Percentiles rank a stretch among this genome's conserved stretches.
Evolutionary conservation across 2,329 filamentous ascomycete genomes (phyloP).

Genomic region (Ambrosiella cleistominuta): DNA sequence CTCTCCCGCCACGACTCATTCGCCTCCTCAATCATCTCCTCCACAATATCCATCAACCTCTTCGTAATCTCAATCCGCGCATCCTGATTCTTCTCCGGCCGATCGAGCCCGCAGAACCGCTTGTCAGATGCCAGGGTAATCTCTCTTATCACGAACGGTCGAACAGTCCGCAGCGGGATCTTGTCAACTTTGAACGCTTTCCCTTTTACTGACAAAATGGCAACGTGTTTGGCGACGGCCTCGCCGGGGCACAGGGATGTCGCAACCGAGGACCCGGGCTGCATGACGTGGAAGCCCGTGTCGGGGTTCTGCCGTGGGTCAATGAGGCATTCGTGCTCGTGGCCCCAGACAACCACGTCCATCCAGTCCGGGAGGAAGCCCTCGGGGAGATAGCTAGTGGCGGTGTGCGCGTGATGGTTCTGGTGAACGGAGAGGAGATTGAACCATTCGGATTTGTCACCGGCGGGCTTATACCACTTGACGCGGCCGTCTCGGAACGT

Average conservation of each 20-base stretch:
- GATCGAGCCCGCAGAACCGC: constrained; percentile 59
- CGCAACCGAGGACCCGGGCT: constrained; percentile 88
- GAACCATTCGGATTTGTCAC: constrained; percentile 84
- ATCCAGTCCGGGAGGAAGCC: constrained; percentile 82
- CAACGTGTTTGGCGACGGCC: constrained; percentile 77
- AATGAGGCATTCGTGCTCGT: constrained; percentile 92
- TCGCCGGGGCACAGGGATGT: constrained; percentile 84
- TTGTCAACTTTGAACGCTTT: constrained; percentile 65
- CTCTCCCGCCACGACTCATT: constrained; percentile 48
- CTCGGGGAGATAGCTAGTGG: constrained; percentile 88
- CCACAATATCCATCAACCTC: constrained; percentile 58
- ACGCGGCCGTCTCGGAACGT: constrained; percentile 89
- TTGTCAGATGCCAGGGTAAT: constrained; percentile 60
- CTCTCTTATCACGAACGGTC: constrained; percentile 78
- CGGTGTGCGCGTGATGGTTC: constrained; percentile 82
- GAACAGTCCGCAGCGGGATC: constrained; percentile 69
- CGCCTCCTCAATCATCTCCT: constrained; percentile 75
- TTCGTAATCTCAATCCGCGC: constrained; percentile 67
- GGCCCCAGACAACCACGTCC: constrained; percentile 87
- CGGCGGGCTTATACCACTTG: constrained; percentile 62
- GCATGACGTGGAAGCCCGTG: constrained; percentile 88
- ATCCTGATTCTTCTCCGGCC: constrained; percentile 43
- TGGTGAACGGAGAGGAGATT: constrained; percentile 91
- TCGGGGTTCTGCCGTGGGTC: constrained; percentile 69
- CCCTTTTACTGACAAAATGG: constrained; percentile 68